Conservation (phyloP, 441 rosid genomes). For the Gossypium laxum region DNA sequence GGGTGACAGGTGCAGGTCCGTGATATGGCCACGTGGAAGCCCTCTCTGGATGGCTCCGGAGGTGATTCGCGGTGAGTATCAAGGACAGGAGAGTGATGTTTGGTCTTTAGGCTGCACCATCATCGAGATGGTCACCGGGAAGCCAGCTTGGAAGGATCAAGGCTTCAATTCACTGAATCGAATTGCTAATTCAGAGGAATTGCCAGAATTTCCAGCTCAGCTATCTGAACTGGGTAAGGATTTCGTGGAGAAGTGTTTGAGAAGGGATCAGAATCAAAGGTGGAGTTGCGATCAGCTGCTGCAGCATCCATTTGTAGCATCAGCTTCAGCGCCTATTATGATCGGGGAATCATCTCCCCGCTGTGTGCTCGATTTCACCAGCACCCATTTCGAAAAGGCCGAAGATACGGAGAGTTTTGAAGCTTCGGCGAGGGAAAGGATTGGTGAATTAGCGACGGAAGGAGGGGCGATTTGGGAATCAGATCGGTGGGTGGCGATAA, state of each 20-base stretch:
- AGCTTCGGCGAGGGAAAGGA: conserved; percentile 27
- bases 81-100: conserved; percentile 68
- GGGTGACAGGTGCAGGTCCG: neutral
- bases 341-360: conserved; percentile 45
- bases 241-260: conserved; percentile 50
- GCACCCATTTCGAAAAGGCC: conserved; percentile 29
- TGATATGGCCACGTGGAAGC: conserved; percentile 49
- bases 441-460: conserved; percentile 30
- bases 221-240: conserved; percentile 45
- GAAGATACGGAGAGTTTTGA: conserved; percentile 7
- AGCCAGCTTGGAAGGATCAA: conserved; percentile 52
- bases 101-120: conserved; percentile 75
- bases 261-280: conserved; percentile 34
- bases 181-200: conserved; percentile 40
- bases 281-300: conserved; percentile 69
- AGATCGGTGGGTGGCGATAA: conserved; percentile 49
- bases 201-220: conserved; percentile 33
- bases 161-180: conserved; percentile 40
- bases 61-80: conserved; percentile 52
- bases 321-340: conserved; percentile 17
- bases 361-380: conserved; percentile 50
- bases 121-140: conserved; percentile 61
- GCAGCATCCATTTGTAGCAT: conserved; percentile 45
- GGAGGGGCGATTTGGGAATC: conserved; percentile 42
- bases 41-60: conserved; percentile 93